phyloP scores from a whole-genome alignment of 768 basidiomycete genomes.

The Tricholoma flavovirens region DNA sequence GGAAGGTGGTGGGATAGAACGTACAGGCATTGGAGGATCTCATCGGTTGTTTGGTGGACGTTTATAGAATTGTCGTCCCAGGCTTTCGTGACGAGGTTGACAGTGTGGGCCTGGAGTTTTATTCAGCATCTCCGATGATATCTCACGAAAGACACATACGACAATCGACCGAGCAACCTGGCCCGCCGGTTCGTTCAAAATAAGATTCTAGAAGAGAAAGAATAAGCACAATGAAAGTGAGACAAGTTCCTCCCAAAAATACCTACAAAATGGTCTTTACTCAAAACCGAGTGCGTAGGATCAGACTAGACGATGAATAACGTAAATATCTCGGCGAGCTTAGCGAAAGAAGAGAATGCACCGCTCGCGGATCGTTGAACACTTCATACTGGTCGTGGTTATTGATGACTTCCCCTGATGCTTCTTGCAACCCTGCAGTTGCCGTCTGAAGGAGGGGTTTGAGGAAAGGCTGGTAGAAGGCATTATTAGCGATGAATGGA shows the following conservation, averaged over 20 bases:
- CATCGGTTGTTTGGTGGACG: slow-evolving; percentile 51
- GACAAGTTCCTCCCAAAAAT: background rate
- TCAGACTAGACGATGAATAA: slow-evolving; percentile 49
- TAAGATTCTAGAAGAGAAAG: slow-evolving; percentile 49
- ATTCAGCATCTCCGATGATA: too few relatives aligned
- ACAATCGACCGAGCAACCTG: slow-evolving; percentile 65
- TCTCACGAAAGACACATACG: slow-evolving; percentile 30
- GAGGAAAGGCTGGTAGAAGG: slow-evolving; percentile 55
- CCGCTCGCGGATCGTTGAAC: slow-evolving; percentile 78
- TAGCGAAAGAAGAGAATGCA: slow-evolving; percentile 30
- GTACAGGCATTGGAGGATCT: slow-evolving; percentile 62
- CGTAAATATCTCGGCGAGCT: slow-evolving; percentile 2
- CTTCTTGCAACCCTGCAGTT: slow-evolving; percentile 52
- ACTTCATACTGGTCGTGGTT: slow-evolving; percentile 81
- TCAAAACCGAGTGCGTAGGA: slow-evolving; percentile 84
- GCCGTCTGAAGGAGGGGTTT: slow-evolving; percentile 74
- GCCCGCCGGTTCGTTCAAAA: slow-evolving; percentile 81
- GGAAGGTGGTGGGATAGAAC: slow-evolving; percentile 15
- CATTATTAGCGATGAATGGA: background rate
- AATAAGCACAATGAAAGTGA: background rate
- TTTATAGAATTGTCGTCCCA: slow-evolving; percentile 73
- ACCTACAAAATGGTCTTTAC: slow-evolving; percentile 84
- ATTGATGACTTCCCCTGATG: slow-evolving; percentile 74
- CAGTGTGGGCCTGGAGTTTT: slow-evolving; percentile 50
- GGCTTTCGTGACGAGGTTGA: slow-evolving; percentile 64